A percentile compares a stretch with the other conserved stretches of the same genome.
These are phyloP conservation scores for Amanita muscaria DNA, from an alignment of 768 basidiomycete genomes.

Conservation along the genomic window DNA sequence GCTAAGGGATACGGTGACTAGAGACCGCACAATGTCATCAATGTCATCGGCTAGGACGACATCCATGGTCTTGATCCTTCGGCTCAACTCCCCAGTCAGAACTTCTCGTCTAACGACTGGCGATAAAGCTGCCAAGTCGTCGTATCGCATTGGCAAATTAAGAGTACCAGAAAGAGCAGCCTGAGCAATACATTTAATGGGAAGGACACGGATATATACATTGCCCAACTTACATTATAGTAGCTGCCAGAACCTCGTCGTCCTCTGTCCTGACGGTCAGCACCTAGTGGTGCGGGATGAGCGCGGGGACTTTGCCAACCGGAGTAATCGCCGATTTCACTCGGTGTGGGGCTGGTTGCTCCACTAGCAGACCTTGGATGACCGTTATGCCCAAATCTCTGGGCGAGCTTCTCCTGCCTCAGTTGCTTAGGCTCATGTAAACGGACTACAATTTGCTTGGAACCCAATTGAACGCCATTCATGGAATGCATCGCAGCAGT, in stretches of 20 bases:
- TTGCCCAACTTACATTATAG: constrained; percentile 50
- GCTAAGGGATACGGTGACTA: constrained; percentile 61
- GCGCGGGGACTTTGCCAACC: constrained; percentile 71
- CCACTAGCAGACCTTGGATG: constrained; percentile 78
- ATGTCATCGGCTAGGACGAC: constrained; percentile 47
- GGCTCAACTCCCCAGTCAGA: constrained; percentile 71
- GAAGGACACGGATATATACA: constrained; percentile 4
- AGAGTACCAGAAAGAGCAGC: constrained; percentile 76
- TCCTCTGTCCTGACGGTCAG: constrained; percentile 57
- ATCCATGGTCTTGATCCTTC: constrained; percentile 56
- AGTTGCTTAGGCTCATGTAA: constrained; percentile 88
- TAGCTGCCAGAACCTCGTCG: constrained; percentile 82
- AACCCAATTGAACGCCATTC: constrained; percentile 67
- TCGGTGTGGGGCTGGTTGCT: constrained; percentile 76
- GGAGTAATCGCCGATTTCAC: constrained; percentile 70
- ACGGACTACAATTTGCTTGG: constrained; percentile 76
- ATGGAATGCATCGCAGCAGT: constrained; percentile 66
- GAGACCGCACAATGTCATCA: constrained; percentile 59
- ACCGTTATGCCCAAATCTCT: constrained; percentile 71
- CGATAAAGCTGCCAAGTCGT: constrained; percentile 72
- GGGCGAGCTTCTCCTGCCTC: constrained; percentile 83
- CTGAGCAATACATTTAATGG: constrained; percentile 26
- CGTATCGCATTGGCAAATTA: constrained; percentile 80
- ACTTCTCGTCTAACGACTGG: constrained; percentile 86
- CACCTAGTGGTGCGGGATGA: constrained; percentile 42